These are phyloP conservation scores for Colletotrichum sp. DNA, from an alignment of 2,329 filamentous ascomycete species.

Conservation along the genomic window DNA sequence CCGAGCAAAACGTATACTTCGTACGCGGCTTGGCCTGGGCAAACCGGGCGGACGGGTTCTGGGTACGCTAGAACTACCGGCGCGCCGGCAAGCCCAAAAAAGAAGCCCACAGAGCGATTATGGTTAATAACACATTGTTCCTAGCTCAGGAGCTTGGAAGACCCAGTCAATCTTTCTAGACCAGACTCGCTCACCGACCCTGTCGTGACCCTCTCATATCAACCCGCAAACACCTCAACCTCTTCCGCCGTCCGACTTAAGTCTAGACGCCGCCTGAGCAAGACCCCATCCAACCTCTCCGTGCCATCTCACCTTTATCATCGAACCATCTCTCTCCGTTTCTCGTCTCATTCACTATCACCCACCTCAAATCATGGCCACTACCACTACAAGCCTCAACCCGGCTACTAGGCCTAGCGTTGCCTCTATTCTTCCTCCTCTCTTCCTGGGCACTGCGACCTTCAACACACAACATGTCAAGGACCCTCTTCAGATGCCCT, in stretches of 20 bases:
- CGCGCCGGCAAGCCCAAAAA: neutral
- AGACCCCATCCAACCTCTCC: neutral
- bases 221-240: neutral
- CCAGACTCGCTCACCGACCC: neutral
- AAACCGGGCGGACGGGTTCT: neutral
- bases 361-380: neutral
- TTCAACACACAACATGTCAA: slow-evolving; percentile 85
- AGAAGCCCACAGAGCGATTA: neutral
- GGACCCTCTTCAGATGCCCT: slow-evolving; percentile 19
- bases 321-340: neutral
- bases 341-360: neutral
- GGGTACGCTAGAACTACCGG: neutral
- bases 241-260: neutral
- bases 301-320: neutral
- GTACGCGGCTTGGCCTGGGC: neutral
- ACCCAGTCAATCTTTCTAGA: neutral
- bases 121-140: neutral
- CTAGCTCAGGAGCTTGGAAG: neutral
- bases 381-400: neutral
- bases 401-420: slow-evolving; percentile 2
- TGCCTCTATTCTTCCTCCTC: slow-evolving; percentile 68
- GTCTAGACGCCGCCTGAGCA: neutral
- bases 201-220: neutral
- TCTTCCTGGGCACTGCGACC: slow-evolving; percentile 86
- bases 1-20: neutral